Evolutionary conservation across 345 rosid species (phyloP).

Genomic region (Brassica incana): DNA sequence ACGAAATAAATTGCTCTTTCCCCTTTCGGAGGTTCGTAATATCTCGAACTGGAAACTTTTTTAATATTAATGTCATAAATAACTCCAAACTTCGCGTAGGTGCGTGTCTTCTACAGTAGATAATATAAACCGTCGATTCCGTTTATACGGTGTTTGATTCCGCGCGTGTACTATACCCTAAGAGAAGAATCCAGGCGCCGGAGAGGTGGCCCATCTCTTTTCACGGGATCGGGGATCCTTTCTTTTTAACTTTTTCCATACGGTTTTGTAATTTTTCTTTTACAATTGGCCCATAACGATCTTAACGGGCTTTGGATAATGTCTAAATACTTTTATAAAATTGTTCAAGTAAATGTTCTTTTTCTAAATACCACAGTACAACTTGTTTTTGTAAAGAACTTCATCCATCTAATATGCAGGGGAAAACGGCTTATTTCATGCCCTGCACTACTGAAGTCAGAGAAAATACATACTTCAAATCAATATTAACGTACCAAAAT

Average conservation of each 20-base stretch:
- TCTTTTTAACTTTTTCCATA: slow-evolving; percentile 26
- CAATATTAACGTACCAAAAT: too few relatives aligned
- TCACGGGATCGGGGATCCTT: slow-evolving; percentile 24
- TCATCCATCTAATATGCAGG: too few relatives aligned
- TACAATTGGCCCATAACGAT: slow-evolving; percentile 23
- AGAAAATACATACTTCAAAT: too few relatives aligned
- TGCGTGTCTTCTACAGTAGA: neutral
- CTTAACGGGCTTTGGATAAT: slow-evolving; percentile 20
- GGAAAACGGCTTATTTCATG: too few relatives aligned
- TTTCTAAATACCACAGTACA: too few relatives aligned
- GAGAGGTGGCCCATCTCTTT: slow-evolving; percentile 22
- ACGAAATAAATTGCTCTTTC: slow-evolving; percentile 16
- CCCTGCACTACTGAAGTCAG: too few relatives aligned
- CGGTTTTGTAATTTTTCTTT: slow-evolving; percentile 8
- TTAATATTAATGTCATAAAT: neutral
- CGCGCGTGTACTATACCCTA: neutral
- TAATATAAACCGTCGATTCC: neutral
- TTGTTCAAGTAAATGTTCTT: too few relatives aligned
- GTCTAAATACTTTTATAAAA: neutral
- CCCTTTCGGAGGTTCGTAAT: slow-evolving; percentile 21
- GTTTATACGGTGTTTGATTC: neutral
- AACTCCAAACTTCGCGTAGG: neutral
- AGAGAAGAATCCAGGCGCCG: neutral
- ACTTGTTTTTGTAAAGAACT: too few relatives aligned
- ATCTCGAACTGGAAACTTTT: slow-evolving; percentile 19